These are phyloP conservation scores for Hondaea fermentalgiana DNA, from an alignment of 108 stramenopile genomes.

Conservation along the genomic window DNA sequence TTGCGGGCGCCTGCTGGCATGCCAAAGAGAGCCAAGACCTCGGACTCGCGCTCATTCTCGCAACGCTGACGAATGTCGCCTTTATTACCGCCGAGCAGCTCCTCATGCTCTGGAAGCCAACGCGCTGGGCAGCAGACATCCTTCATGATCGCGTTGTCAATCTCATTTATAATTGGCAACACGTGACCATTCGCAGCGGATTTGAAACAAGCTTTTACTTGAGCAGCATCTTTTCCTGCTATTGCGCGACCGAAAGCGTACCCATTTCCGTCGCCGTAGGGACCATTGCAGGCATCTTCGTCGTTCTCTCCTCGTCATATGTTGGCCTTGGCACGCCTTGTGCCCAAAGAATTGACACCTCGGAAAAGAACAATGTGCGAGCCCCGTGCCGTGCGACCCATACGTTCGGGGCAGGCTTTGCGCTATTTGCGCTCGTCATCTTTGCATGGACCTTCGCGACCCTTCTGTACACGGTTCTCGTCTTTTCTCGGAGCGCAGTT, in stretches of 20 bases:
- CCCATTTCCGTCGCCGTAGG: background rate
- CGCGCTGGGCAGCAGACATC: background rate
- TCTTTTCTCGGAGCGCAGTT: background rate
- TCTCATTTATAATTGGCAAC: background rate
- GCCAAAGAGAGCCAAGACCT: background rate
- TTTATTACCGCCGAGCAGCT: conserved; percentile 16
- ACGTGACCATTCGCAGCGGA: background rate
- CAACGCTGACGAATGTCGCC: background rate
- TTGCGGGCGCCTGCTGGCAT: background rate
- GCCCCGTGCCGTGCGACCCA: too few species aligned
- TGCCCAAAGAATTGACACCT: background rate
- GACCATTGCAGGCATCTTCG: background rate
- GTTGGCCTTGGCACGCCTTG: background rate
- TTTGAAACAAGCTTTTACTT: conserved; percentile 8
- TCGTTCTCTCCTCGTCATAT: background rate
- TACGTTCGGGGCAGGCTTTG: background rate
- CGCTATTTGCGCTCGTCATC: background rate
- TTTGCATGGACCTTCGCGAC: background rate
- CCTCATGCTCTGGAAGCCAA: background rate
- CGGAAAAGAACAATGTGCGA: background rate
- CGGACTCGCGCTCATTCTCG: background rate
- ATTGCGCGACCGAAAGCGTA: background rate
- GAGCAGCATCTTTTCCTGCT: conserved; percentile 3
- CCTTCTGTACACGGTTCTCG: background rate
- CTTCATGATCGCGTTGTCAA: background rate